Percentiles rank a stretch among this genome's conserved stretches.
Evolutionary conservation across 768 basidiomycete species (phyloP).

Genomic region (Rubroboletus satanas): DNA sequence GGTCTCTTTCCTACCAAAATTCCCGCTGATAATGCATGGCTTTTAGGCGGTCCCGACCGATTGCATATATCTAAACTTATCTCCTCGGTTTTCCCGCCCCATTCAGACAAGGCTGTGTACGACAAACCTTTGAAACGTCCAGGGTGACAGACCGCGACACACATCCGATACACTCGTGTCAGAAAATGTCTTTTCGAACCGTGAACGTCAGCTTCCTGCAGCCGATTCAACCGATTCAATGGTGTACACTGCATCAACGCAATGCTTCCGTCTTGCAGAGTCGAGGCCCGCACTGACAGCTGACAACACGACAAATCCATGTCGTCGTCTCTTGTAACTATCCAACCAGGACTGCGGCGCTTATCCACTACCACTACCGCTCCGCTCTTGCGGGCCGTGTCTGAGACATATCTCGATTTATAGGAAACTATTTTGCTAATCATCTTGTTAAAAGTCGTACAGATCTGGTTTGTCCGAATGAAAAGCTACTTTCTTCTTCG

Average conservation of each 20-base stretch:
- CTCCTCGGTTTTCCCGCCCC: constrained; percentile 15
- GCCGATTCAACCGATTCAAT: not conserved
- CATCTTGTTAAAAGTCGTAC: constrained; percentile 61
- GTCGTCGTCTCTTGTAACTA: not conserved
- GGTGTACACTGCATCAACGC: not conserved
- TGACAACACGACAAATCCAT: not conserved
- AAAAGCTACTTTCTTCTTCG: constrained; percentile 68
- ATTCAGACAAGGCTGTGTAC: constrained; percentile 12
- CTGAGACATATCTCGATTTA: not conserved
- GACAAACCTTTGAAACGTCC: constrained; percentile 17
- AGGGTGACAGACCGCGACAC: constrained; percentile 6
- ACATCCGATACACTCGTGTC: constrained; percentile 8
- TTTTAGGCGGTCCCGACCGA: not conserved
- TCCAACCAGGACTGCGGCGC: not conserved
- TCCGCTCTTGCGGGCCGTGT: not conserved
- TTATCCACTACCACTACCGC: not conserved
- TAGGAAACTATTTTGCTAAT: not conserved
- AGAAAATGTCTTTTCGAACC: not conserved
- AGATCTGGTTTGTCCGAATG: constrained; percentile 62
- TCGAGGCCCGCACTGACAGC: not conserved
- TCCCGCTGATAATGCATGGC: not conserved
- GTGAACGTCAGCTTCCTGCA: not conserved
- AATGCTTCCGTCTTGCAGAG: not conserved
- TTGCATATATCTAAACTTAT: constrained; percentile 2
- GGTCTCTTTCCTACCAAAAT: not conserved